Evolutionary conservation across 1,139 yeast species (phyloP).

Genomic region (Pneumocystis carinii): DNA sequence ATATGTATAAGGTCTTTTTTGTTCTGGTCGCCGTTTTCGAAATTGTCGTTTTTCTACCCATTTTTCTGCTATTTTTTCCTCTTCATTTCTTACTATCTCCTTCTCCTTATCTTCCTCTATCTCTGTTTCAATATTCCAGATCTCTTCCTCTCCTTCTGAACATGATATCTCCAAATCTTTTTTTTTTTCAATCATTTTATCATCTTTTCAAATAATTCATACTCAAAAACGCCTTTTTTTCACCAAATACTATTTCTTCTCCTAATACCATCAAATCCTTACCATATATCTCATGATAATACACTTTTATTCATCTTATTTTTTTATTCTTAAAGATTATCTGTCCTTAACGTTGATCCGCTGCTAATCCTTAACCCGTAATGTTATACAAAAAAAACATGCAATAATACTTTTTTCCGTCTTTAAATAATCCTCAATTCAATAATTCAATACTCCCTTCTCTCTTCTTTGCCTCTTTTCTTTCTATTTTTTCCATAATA

Average conservation of each 20-base stretch:
- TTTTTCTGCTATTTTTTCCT: not conserved
- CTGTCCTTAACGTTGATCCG: no score
- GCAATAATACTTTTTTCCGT: no score
- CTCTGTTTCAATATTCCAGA: not conserved
- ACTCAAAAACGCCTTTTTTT: not conserved
- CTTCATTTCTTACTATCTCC: not conserved
- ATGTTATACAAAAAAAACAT: no score
- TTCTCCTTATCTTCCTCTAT: not conserved
- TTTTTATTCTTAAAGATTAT: no score
- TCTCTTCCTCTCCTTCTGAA: not conserved
- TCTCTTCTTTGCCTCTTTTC: no score
- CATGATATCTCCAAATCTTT: not conserved
- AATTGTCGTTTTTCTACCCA: not conserved
- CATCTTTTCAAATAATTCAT: not conserved
- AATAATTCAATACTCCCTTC: no score
- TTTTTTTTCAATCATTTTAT: not conserved
- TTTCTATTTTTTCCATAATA: no score
- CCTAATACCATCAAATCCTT: no score
- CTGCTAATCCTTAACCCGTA: no score
- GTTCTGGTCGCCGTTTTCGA: not conserved
- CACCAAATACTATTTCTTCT: not conserved
- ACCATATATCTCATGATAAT: no score
- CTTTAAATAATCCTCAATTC: no score
- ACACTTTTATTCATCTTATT: no score
- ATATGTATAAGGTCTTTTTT: not conserved